Percentiles rank a stretch among this genome's conserved stretches.
These are phyloP conservation scores for Rosa persica DNA, from an alignment of 306 rosid genomes.

Conservation along the genomic window DNA sequence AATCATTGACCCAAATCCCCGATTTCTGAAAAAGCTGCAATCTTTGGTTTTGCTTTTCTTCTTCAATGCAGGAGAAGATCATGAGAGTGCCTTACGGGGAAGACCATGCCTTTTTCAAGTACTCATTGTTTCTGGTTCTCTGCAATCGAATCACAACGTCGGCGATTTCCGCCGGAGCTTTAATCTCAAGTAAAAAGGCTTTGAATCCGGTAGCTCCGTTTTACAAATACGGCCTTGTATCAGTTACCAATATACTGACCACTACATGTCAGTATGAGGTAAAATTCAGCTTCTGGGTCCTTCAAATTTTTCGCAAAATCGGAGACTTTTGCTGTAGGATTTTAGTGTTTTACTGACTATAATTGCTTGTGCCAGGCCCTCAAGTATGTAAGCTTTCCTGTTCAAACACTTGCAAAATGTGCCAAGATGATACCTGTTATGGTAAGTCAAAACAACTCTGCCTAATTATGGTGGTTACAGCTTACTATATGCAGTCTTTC, in stretches of 20 bases:
- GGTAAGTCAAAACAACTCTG: slow-evolving; percentile 66
- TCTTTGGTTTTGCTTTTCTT: not conserved
- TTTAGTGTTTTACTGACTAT: slow-evolving; percentile 11
- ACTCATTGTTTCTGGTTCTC: slow-evolving; percentile 85
- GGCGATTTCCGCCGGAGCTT: slow-evolving; percentile 81
- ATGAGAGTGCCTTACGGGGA: slow-evolving; percentile 90
- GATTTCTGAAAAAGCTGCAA: not conserved
- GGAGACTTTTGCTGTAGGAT: not conserved
- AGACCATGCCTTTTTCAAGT: slow-evolving; percentile 66
- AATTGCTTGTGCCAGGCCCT: slow-evolving; percentile 69
- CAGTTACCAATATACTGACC: slow-evolving; percentile 81
- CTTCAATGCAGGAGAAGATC: slow-evolving; percentile 75
- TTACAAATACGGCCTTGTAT: slow-evolving; percentile 76
- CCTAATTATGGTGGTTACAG: too few species aligned
- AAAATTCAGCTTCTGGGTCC: slow-evolving; percentile 14
- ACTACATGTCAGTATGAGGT: slow-evolving; percentile 98
- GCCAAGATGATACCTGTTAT: slow-evolving; percentile 98
- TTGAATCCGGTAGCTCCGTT: slow-evolving; percentile 86
- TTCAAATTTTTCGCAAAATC: not conserved
- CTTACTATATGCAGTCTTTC: slow-evolving; percentile 1
- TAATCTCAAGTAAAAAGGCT: slow-evolving; percentile 78
- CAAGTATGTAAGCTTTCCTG: slow-evolving; percentile 96
- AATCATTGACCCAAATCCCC: not conserved
- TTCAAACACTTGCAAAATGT: slow-evolving; percentile 94
- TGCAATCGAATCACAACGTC: slow-evolving; percentile 94